A percentile compares a stretch with the other conserved stretches of the same genome.
These are phyloP conservation scores for Colletotrichum paranaense DNA, from an alignment of 2,329 filamentous ascomycete species.

Conservation along the genomic window DNA sequence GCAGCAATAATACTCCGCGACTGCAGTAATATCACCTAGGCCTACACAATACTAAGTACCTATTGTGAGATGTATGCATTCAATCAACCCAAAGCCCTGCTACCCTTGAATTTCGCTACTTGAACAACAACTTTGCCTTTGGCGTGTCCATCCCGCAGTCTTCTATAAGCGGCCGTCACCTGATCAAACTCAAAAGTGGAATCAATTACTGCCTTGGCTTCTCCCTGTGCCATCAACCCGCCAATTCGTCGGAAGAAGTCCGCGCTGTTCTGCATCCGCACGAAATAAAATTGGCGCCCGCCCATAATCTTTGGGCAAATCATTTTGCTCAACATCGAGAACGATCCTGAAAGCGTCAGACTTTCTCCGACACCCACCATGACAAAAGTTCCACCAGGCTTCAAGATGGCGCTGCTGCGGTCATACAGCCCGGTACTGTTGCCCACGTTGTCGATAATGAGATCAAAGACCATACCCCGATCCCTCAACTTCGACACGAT, in stretches of 20 bases:
- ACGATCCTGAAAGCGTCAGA: background rate
- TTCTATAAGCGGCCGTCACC: conserved; percentile 39
- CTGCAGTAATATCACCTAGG: background rate
- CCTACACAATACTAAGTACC: too few relatives aligned
- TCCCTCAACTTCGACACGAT: conserved; percentile 35
- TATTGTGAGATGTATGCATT: too few relatives aligned
- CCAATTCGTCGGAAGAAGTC: conserved; percentile 33
- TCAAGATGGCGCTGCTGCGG: conserved; percentile 47
- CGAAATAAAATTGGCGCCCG: conserved; percentile 13
- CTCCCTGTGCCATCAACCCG: conserved; percentile 41
- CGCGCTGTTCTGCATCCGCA: conserved; percentile 24
- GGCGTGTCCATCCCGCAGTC: conserved; percentile 36
- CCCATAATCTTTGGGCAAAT: background rate
- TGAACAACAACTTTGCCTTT: conserved; percentile 43
- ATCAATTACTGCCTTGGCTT: conserved; percentile 40
- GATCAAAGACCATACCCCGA: conserved; percentile 37
- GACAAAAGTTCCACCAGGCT: conserved; percentile 69
- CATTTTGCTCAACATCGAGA: background rate
- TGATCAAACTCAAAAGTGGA: conserved; percentile 37
- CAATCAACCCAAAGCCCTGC: background rate
- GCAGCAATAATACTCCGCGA: too few relatives aligned
- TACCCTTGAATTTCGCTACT: background rate
- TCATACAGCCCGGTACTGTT: conserved; percentile 37
- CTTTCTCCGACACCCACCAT: conserved; percentile 64
- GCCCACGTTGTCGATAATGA: conserved; percentile 43